phyloP scores from a whole-genome alignment of 495 filamentous ascomycete genomes.

The Penicillium lagena region DNA sequence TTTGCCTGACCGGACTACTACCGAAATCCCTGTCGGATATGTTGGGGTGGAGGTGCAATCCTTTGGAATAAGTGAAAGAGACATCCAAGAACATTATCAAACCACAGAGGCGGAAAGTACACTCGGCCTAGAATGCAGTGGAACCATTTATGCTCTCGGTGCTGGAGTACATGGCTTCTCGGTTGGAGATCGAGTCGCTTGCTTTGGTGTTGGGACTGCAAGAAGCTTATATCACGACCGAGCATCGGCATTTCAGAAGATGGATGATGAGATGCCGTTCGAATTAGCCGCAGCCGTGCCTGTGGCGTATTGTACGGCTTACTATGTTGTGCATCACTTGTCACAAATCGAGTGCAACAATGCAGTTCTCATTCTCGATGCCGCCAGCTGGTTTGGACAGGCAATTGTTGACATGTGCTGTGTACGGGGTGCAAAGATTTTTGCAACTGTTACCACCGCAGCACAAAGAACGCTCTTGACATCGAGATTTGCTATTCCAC shows the following conservation, averaged over 20 bases:
- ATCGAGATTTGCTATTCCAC: background rate
- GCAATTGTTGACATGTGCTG: conserved; percentile 7
- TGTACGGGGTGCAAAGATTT: background rate
- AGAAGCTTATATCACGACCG: conserved; percentile 11
- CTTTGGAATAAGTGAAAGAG: conserved; percentile 35
- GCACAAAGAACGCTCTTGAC: background rate
- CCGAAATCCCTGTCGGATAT: conserved; percentile 6
- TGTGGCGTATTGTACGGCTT: conserved; percentile 7
- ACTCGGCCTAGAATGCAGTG: conserved; percentile 38
- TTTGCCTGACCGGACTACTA: background rate
- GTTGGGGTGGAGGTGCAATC: conserved; percentile 23
- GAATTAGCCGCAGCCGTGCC: conserved; percentile 7
- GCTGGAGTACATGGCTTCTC: conserved; percentile 17
- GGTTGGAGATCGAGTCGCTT: conserved; percentile 42
- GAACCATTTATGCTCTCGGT: conserved; percentile 29
- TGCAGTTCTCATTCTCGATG: conserved; percentile 1
- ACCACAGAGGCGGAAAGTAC: conserved; percentile 7
- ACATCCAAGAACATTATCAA: conserved; percentile 22
- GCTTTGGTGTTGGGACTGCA: conserved; percentile 17
- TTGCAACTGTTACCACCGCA: background rate
- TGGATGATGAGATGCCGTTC: conserved; percentile 7
- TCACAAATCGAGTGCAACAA: conserved; percentile 1
- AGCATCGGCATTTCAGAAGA: conserved; percentile 11
- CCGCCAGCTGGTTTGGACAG: conserved; percentile 5
- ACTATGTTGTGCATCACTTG: conserved; percentile 3